Conservation (phyloP, 2,329 filamentous ascomycete species). For the Monilinia laxa region DNA sequence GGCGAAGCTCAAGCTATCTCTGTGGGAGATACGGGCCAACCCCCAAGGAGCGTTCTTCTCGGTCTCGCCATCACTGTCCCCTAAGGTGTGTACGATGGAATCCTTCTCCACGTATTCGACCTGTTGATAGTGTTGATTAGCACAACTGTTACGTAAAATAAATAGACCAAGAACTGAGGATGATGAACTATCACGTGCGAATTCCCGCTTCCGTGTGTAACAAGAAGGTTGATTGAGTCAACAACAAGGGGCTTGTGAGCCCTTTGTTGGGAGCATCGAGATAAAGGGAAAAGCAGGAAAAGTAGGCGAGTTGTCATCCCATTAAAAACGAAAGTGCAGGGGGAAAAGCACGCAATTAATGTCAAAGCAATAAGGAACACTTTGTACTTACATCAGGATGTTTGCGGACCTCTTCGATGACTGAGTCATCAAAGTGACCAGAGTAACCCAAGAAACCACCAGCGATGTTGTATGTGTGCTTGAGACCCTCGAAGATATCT, state of each 20-base stretch:
- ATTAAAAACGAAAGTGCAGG: slow-evolving; percentile 11
- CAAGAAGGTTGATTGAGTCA: not conserved
- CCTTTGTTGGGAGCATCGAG: slow-evolving; percentile 4
- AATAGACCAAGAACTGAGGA: slow-evolving; percentile 8
- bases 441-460: slow-evolving; percentile 84
- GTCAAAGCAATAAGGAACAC: not conserved
- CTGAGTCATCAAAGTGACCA: slow-evolving; percentile 89
- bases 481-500: slow-evolving; percentile 78
- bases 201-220: slow-evolving; percentile 20
- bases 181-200: slow-evolving; percentile 32
- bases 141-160: slow-evolving; percentile 18
- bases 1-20: slow-evolving; percentile 79
- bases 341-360: slow-evolving; percentile 16
- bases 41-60: slow-evolving; percentile 99
- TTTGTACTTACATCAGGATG: slow-evolving; percentile 87
- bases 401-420: slow-evolving; percentile 89
- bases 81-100: slow-evolving; percentile 83
- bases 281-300: slow-evolving; percentile 6
- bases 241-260: not conserved
- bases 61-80: slow-evolving; percentile 54
- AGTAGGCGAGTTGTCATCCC: not conserved
- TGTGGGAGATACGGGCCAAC: slow-evolving; percentile 95
- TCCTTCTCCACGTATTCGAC: slow-evolving; percentile 97
- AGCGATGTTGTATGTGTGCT: slow-evolving; percentile 95
- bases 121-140: slow-evolving; percentile 49